Evolutionary conservation across 805 yeast species (phyloP), one percentile per base, ranked within the genome.

Genomic region (Zygoascus flipseniorum): DNA sequence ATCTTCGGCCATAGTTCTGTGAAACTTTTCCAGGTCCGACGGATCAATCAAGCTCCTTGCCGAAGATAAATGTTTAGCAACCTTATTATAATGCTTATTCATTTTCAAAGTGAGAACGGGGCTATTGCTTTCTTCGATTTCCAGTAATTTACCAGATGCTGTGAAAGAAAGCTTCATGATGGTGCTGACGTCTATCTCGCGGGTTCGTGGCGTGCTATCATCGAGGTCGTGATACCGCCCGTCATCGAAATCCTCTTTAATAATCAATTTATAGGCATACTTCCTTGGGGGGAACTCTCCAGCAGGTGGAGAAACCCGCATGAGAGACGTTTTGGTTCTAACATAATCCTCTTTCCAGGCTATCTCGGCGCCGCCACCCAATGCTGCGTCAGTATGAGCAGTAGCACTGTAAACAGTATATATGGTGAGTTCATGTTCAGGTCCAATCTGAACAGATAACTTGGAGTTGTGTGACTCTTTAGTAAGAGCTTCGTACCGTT

Each of bases 341-440:
- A 88, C 82, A 66, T 73, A 78, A 48, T 82, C 82, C 58, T 86
- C 95, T 58, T 82, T 83, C 95, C 95, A 86, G 2, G 79, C 72
- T 2, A 86, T 74, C 51, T 77, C 75, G 16, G 63, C 63, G 10
- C 70, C 70, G 32, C 68, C 63, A 14, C 43, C 42, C 43, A 78
- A 61, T 47, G 76, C 75, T 10, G 80, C 75, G 54, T 81, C 79
- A 35, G 52, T 31, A 8, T 66, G 58, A 8, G 59, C 61, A 3
- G 67, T 54, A 1, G 61, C 60, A 26, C 56, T 58, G 60, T 85
- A 86, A 2, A 86, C 76, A 5, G 86, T 72, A 59, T 79, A 86
- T 58, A 78, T 66, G 2, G 79, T 81, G 47, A 83, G 65, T 53
- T 72, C 74, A 65, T 85, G 85, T 0, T 59, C 58, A 0, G 88